Evolutionary conservation across 78 protist genomes (phyloP), one percentile per base, ranked within the genome.

Genomic region (Chrysochromulina tobinii): DNA sequence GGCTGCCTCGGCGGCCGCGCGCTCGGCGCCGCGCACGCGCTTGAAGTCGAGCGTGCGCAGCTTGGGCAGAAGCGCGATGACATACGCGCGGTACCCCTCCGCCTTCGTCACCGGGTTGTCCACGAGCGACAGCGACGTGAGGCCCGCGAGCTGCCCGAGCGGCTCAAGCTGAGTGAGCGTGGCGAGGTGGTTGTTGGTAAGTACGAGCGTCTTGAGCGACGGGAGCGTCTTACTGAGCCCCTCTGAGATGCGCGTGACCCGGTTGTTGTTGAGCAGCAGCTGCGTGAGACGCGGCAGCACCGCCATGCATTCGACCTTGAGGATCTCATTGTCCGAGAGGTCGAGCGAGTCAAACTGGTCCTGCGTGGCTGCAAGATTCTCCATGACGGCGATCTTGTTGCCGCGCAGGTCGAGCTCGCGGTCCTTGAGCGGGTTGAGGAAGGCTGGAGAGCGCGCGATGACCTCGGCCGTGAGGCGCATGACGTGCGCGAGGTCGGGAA

Each of bases 301-400:
- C 23, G 99, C 96, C 73, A 96, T 84, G 59, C 93, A 93, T 38
- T 96, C 99, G 3, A 97, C 90, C 69, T 89, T 61, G 12, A 89
- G 72, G 7, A 97, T 92, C 58, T 94, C 96, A 90, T 97, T 97
- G 81, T 97, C 97, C 7, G 97, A 91, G 55, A 97, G 93, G 90
- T 97, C 99, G 69, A 97, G 95, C 5, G 97, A 67, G 89, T 97
- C 97, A 73, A 96, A 97, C 79, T 94, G 96, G 85, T 97, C 96
- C 94, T 92, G 93, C 27, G 97, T 94, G 23, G 97, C 97, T 6
- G 97, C 97, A 27, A 96, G 53, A 89, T 97, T 97, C 84, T 97
- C 98, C 38, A 97, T 91, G 51, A 86, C 93, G 14, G 97, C 91
- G 55, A 97, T 97, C 91, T 92, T 93, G 89, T 94, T 91, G n/a